Conservation (phyloP, 345 rosid species). For the Eucalyptus cloeziana region DNA sequence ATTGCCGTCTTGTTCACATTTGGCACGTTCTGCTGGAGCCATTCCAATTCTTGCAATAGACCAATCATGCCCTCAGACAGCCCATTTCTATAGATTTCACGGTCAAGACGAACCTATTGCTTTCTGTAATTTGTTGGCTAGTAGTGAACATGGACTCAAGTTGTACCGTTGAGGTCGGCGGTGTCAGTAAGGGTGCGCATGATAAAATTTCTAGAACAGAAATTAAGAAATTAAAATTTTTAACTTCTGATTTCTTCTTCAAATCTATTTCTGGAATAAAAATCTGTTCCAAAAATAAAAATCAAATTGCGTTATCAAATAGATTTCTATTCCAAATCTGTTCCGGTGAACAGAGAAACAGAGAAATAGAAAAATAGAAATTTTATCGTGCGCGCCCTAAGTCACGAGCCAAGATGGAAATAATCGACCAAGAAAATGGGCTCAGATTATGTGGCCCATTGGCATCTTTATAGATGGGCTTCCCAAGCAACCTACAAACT, state of each 20-base stretch:
- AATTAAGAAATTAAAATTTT: too few species aligned
- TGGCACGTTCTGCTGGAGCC: neutral
- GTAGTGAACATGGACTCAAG: neutral
- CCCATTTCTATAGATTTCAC: neutral
- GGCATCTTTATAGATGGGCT: neutral
- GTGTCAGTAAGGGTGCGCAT: neutral
- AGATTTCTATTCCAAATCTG: too few species aligned
- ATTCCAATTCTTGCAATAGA: neutral
- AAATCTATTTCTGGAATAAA: too few species aligned
- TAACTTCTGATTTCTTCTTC: too few species aligned
- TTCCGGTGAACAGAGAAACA: too few species aligned
- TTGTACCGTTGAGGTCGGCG: too few species aligned
- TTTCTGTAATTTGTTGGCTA: neutral
- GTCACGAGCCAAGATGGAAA: neutral
- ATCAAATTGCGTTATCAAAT: too few species aligned
- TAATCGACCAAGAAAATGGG: neutral
- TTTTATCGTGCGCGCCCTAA: neutral
- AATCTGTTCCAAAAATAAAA: too few species aligned
- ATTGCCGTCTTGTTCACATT: neutral
- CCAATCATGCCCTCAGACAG: neutral
- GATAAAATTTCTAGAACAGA: too few species aligned
- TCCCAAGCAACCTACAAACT: neutral
- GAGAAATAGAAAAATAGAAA: too few species aligned
- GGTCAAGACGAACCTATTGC: neutral
- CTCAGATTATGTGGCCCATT: neutral